Base-by-base conservation (phyloP, 306 rosid genomes). In the Malus sylvestris region DNA sequence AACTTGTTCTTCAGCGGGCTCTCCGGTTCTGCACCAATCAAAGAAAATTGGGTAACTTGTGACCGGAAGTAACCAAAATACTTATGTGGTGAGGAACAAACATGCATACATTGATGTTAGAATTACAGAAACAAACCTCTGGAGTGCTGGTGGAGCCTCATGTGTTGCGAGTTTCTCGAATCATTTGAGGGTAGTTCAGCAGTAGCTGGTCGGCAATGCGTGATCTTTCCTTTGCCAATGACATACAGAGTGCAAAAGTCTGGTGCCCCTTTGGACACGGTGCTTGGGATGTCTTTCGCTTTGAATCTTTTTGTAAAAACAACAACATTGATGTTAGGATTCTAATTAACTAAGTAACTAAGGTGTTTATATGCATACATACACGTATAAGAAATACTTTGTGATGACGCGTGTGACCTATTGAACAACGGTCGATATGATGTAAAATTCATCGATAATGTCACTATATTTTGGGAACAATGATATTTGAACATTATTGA, bases 241-340 rank as follows among this genome's bases (percentile, higher is more conserved):
- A 80, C 79, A 85, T 92, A 92, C 69, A 92, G 85, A 8, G 89
- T 84, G 83, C 97, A 92, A 79, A 84, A 92, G 16, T 78, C 77
- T 1, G 97, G 93, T 15, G 87, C 89, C 45, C 82, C 93, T 80
- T 83, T 92, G 6, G 88, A 81, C 82, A 90, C 97, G 0, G 8
- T 9, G 75, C 76, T 86, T 58, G 96, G 89, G 23, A 88, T 68
- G 69, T 92, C 96, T 0, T 74, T 38, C 70, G 76, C 72, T 73
- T 86, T 92, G 75, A 88, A 90, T 86, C 88, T 6, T 58, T 58
- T 58, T 22, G 32, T 60, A 32, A 60, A 44, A 61, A 19, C 13
- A 45, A 61, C 8, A 63, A 30, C 32, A 74, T 23, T 42, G 49
- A 14, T 20, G 45, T 19, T 40, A 40, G 3, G 3, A 40, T 40